Base-by-base conservation (phyloP, 148 eudicot genomes). In the Talinum fruticosum region DNA sequence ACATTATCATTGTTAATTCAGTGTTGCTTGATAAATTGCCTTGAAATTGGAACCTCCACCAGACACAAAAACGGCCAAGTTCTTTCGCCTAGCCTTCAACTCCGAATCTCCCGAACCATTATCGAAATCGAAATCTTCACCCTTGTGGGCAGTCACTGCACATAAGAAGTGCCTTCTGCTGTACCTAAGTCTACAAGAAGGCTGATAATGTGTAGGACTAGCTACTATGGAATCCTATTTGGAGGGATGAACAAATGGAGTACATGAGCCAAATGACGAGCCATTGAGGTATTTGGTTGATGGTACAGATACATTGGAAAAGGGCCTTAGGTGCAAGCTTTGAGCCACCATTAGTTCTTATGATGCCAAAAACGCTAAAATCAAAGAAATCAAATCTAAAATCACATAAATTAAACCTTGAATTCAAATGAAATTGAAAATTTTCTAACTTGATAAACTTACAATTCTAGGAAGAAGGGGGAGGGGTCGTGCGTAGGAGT, bases 21-120 rank as follows among this genome's bases (percentile, higher is more conserved):
- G 72, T n/a, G 83, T 77, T 7, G 93, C 98, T 65, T 83, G 83
- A 47, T 89, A 90, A 89, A 92, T 83, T 7, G 97, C 87, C 87
- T 85, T 84, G 76, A 94, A 94, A 83, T 92, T 94, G 36, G 98
- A 94, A 24, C 98, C 98, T 38, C 93, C 95, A 8, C 97, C 98
- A 3, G 98, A 94, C 14, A 92, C 98, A 74, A 94, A 94, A 77
- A 94, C 92, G 0, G 92, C 97, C 82, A 94, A 75, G 4, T 86
- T 92, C 68, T 94, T 94, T 79, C 81, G 81, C 28, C 73, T 53
- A 45, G 82, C 16, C 23, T 78, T 81, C 37, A 37, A 37, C 71
- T 70, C 76, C 28, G 74, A 70, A 34, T 61, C 71, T 44, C 69
- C 74, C 29, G 64, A 66, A 77, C 74, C 38, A 21, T 66, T 79